Base-by-base conservation (phyloP, 306 rosid genomes). In the Amphicarpaea edgeworthii region DNA sequence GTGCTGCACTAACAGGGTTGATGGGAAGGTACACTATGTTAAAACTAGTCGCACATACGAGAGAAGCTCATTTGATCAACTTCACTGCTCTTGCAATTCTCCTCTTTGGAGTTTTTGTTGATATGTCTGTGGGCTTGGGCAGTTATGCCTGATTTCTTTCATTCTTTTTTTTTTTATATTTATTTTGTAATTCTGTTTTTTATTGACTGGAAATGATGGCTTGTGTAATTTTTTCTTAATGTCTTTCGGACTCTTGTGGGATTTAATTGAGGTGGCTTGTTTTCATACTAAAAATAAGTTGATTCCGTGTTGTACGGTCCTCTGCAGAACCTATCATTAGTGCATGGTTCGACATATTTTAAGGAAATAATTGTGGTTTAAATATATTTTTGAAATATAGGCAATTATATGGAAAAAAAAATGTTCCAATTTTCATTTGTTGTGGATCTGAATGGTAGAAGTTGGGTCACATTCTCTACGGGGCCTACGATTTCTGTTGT, bases 31-130 rank as follows among this genome's bases (percentile, higher is more conserved):
- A 72, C 17, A 38, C 81, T 5, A 66, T 72, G 75, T 54, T 83
- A 12, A 64, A 2, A 55, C 23, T 54, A 9, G 0, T 0, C 5
- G 66, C 79, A 26, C 75, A 63, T 23, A 65, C 71, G 15, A 53
- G 79, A 54, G 85, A 93, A 75, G 34, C 64, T 1, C 89, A 53
- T 67, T 49, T 93, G 78, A 70, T 93, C 78, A 93, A 89, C 79
- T 86, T 91, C 83, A 84, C 78, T 0, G 98, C 78, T 32, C 86
- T 93, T 0, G 47, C 88, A 14, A 82, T 93, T 78, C 92, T 93
- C 73, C 82, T 93, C 77, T 93, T 93, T 46, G 98, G 97, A 6
- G 79, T 93, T 45, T 88, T 86, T 78, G 95, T 93, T 1, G 97
- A 93, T 67, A 59, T 93, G 15, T 45, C 93, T 0, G 58, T 86